Evolutionary conservation across 75 land plant genomes (phyloP).

Genomic region (Gnetum montanum): DNA sequence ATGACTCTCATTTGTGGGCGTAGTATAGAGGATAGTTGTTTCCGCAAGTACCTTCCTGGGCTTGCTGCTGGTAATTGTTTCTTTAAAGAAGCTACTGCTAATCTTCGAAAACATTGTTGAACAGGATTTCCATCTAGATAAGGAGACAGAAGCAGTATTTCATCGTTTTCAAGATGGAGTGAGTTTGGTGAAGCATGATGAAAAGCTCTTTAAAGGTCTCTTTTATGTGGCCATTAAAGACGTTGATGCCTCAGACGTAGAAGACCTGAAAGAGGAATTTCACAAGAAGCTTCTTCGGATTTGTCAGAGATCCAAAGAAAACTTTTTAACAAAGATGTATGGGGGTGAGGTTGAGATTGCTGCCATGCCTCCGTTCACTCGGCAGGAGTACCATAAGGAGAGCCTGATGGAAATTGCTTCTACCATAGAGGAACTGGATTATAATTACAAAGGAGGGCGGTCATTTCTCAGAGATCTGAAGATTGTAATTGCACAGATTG

Average conservation of each 20-base stretch:
- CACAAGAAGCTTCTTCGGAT: conserved; percentile 13
- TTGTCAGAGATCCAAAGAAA: conserved; percentile 17
- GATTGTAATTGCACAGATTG: conserved; percentile 26
- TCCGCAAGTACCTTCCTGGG: background rate
- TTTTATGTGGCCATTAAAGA: conserved; percentile 30
- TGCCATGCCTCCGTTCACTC: conserved; percentile 23
- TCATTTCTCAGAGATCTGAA: conserved; percentile 24
- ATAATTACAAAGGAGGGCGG: conserved; percentile 8
- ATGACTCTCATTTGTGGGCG: background rate
- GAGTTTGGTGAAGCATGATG: conserved; percentile 13
- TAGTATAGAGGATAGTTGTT: background rate
- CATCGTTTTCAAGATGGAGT: conserved; percentile 24
- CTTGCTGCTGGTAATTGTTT: background rate
- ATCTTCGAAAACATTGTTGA: background rate
- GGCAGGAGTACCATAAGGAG: conserved; percentile 13
- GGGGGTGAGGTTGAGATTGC: conserved; percentile 21
- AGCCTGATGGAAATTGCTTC: conserved; percentile 9
- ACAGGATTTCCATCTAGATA: conserved; percentile 32
- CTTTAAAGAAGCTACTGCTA: background rate
- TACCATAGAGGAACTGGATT: conserved; percentile 11
- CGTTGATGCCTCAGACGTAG: conserved; percentile 23
- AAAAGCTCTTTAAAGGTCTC: conserved; percentile 26
- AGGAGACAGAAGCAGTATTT: conserved; percentile 23
- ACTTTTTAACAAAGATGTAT: conserved; percentile 24
- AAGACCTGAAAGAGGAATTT: conserved; percentile 23